These are phyloP conservation scores for Staphylotrichum tortipilum DNA, from an alignment of 495 filamentous ascomycete genomes.

Conservation along the genomic window DNA sequence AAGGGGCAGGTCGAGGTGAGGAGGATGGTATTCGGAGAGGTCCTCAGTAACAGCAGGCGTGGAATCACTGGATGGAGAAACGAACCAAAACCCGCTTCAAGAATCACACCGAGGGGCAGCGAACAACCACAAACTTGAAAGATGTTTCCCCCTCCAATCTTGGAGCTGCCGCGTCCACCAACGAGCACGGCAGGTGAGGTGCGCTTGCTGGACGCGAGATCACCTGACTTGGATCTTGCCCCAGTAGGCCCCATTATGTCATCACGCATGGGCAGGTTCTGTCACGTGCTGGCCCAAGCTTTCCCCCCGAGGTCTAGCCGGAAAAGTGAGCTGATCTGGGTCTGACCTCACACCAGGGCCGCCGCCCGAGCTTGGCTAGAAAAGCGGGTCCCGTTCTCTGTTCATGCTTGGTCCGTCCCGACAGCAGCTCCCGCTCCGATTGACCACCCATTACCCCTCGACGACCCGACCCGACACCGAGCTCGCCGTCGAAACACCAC, in stretches of 20 bases:
- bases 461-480: no score
- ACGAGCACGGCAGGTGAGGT: neutral
- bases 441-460: constrained; percentile 5
- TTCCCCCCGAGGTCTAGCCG: constrained; percentile 13
- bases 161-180: neutral
- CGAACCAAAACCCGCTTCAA: no score
- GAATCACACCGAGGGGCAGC: no score
- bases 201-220: constrained; percentile 8
- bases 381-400: constrained; percentile 13
- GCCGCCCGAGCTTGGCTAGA: constrained; percentile 3
- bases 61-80: no score
- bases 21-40: no score
- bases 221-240: constrained; percentile 6
- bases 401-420: constrained; percentile 1
- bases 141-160: no score
- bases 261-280: constrained; percentile 2
- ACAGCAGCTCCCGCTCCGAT: neutral
- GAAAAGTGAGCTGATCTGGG: constrained; percentile 21
- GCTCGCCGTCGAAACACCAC: neutral
- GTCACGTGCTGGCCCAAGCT: neutral
- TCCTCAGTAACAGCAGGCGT: no score
- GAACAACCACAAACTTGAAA: no score
- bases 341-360: constrained; percentile 18
- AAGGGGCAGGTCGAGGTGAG: no score
- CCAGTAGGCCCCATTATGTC: constrained; percentile 3